These are phyloP conservation scores for Macroventuria anomochaeta DNA, from an alignment of 2,329 filamentous ascomycete species.

Conservation along the genomic window DNA sequence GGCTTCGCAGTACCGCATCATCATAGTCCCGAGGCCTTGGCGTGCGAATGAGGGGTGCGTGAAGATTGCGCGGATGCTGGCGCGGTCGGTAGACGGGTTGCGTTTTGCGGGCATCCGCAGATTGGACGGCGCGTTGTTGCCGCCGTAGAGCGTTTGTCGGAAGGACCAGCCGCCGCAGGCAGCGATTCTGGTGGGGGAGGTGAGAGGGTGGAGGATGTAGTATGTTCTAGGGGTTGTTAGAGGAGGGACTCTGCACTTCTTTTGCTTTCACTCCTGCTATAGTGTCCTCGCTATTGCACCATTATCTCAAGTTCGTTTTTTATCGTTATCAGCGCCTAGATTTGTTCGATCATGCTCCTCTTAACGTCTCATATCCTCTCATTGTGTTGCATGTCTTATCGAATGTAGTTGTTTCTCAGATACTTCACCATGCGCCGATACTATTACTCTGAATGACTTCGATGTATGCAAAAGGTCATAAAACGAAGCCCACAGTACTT, in stretches of 20 bases:
- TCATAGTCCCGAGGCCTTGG: conserved; percentile 44
- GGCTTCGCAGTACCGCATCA: conserved; percentile 48
- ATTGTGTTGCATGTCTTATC: too few relatives aligned
- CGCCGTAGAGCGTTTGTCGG: conserved; percentile 44
- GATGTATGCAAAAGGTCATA: neutral
- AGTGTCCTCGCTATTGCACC: too few relatives aligned
- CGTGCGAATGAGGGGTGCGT: conserved; percentile 41
- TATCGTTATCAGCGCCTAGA: neutral
- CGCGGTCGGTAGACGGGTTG: conserved; percentile 36
- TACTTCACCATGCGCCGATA: too few relatives aligned
- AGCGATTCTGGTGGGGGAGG: conserved; percentile 29
- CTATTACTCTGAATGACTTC: too few relatives aligned
- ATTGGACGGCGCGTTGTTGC: conserved; percentile 39
- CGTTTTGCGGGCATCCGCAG: conserved; percentile 41
- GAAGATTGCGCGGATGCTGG: conserved; percentile 47
- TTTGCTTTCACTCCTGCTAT: neutral
- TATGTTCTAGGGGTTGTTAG: conserved; percentile 33
- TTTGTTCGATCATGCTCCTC: too few relatives aligned
- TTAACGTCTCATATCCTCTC: too few relatives aligned
- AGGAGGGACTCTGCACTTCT: neutral
- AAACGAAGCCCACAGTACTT: neutral
- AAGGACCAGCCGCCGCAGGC: conserved; percentile 50
- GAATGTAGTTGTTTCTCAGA: too few relatives aligned
- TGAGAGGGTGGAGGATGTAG: conserved; percentile 41
- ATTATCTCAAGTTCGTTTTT: neutral